phyloP scores from a whole-genome alignment of 345 rosid species.

The Salix brachista region DNA sequence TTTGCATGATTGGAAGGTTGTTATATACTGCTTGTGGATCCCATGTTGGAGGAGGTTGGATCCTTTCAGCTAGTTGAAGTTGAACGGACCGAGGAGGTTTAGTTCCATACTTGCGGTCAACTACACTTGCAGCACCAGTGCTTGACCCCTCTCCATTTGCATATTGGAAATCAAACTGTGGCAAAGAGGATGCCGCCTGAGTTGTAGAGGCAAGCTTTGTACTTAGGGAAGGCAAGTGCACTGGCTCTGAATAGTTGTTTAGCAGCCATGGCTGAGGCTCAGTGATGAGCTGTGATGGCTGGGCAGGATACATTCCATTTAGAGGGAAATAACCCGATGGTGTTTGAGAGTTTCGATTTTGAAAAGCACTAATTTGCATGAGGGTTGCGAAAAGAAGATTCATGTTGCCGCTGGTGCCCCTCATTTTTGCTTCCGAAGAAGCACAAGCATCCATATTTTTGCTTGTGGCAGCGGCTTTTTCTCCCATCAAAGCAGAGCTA shows the following conservation, averaged over 20 bases:
- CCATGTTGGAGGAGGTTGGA: neutral
- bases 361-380: slow-evolving; percentile 2
- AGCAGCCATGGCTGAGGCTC: neutral
- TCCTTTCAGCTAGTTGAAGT: neutral
- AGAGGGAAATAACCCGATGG: slow-evolving; percentile 19
- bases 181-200: neutral
- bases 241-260: neutral
- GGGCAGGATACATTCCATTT: neutral
- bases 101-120: neutral
- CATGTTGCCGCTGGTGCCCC: neutral
- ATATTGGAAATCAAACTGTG: neutral
- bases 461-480: neutral
- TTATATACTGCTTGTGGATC: neutral
- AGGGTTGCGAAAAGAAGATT: slow-evolving; percentile 18
- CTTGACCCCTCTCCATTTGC: neutral
- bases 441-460: neutral
- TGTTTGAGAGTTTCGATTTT: neutral
- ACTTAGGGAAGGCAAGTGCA: neutral
- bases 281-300: neutral
- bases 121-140: neutral
- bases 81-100: neutral
- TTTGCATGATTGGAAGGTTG: neutral
- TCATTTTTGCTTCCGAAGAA: neutral
- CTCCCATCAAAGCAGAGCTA: neutral
- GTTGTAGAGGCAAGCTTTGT: neutral